These are phyloP conservation scores for Pisolithus marmoratus DNA, from an alignment of 768 basidiomycete species.

Conservation along the genomic window DNA sequence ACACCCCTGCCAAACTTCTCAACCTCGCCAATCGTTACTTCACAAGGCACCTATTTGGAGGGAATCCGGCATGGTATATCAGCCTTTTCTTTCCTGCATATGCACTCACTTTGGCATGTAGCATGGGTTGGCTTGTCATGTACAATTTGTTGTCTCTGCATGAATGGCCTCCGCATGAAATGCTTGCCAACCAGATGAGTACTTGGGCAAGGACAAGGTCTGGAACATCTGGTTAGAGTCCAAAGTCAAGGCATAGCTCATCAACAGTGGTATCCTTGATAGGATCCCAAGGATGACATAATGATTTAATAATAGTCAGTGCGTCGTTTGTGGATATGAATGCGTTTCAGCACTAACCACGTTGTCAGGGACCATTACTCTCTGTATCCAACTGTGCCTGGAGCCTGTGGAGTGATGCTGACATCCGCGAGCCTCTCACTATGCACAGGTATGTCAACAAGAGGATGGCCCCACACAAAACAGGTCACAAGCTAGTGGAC, in stretches of 20 bases:
- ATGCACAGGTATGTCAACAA: constrained; percentile 59
- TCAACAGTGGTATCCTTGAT: no score
- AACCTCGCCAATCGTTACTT: constrained; percentile 72
- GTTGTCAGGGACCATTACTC: constrained; percentile 58
- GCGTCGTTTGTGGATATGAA: constrained; percentile 16
- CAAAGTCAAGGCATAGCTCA: no score
- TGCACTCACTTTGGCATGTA: constrained; percentile 20
- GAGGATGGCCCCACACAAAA: constrained; percentile 48
- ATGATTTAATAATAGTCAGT: no score
- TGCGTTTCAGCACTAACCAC: neutral
- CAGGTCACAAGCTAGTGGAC: constrained; percentile 70
- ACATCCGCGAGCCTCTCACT: constrained; percentile 68
- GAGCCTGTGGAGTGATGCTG: constrained; percentile 69
- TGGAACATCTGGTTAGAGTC: no score
- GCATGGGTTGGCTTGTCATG: constrained; percentile 79
- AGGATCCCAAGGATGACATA: no score
- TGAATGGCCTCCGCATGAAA: no score
- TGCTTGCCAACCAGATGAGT: no score
- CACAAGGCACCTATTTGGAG: constrained; percentile 75
- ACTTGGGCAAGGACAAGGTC: no score
- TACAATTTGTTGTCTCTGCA: constrained; percentile 68
- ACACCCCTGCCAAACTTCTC: constrained; percentile 59
- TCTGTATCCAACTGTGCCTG: constrained; percentile 49
- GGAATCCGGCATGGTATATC: constrained; percentile 69
- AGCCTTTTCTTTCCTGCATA: neutral